phyloP scores from a whole-genome alignment of 306 rosid species.

The Canavalia gladiata region DNA sequence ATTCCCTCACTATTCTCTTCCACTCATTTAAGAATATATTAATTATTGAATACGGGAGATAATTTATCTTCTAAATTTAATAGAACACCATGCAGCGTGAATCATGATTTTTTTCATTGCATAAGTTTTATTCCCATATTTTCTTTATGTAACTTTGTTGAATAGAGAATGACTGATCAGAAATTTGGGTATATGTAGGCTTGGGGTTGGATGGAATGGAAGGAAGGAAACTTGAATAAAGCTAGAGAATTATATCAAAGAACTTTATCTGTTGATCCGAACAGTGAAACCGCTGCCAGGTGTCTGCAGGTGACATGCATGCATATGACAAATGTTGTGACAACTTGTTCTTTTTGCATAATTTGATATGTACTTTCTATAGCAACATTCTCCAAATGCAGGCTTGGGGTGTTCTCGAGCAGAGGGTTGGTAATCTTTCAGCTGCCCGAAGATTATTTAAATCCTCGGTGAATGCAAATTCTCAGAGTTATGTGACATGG shows the following conservation, averaged over 20 bases:
- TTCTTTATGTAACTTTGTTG: slow-evolving; percentile 11
- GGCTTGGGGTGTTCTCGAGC: slow-evolving; percentile 99
- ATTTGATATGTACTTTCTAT: slow-evolving; percentile 1
- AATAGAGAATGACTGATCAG: slow-evolving; percentile 43
- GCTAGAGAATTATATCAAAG: slow-evolving; percentile 87
- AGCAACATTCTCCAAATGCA: slow-evolving; percentile 44
- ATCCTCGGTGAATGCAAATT: slow-evolving; percentile 82
- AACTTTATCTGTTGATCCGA: slow-evolving; percentile 66
- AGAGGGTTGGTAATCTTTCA: slow-evolving; percentile 78
- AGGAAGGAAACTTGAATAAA: slow-evolving; percentile 82
- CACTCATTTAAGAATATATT: slow-evolving; percentile 2
- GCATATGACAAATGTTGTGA: slow-evolving; percentile 40
- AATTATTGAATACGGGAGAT: background rate
- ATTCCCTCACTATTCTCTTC: slow-evolving; percentile 8
- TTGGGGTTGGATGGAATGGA: slow-evolving; percentile 99
- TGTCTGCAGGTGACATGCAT: slow-evolving; percentile 86
- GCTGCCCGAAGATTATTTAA: slow-evolving; percentile 87
- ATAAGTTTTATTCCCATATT: background rate
- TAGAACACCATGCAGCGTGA: background rate
- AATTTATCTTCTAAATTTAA: background rate
- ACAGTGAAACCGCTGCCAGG: slow-evolving; percentile 90
- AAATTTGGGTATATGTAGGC: slow-evolving; percentile 69
- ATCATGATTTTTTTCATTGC: background rate
- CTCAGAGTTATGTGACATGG: slow-evolving; percentile 97
- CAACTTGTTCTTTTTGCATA: slow-evolving; percentile 1